These are phyloP conservation scores for Corniculantispora saksenae DNA, from an alignment of 2,329 filamentous ascomycete species.

Conservation along the genomic window DNA sequence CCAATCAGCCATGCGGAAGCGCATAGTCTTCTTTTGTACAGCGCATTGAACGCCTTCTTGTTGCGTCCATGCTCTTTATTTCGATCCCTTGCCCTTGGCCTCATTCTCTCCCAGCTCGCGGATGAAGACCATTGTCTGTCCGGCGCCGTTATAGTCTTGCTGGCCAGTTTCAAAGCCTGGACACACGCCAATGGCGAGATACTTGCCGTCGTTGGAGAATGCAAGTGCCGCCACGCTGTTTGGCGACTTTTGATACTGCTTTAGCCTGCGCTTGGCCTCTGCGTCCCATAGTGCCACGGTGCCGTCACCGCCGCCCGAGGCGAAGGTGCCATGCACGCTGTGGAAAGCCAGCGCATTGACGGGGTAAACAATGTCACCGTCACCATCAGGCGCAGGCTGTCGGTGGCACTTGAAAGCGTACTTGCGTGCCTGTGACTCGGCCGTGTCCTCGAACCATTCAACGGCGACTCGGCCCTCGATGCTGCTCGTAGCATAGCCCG, in stretches of 20 bases:
- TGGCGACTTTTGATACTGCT: slow-evolving; percentile 83
- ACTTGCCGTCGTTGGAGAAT: slow-evolving; percentile 76
- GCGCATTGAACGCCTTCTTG: not conserved
- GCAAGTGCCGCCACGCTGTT: slow-evolving; percentile 75
- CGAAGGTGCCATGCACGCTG: slow-evolving; percentile 79
- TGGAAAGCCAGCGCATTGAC: slow-evolving; percentile 91
- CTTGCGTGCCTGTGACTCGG: slow-evolving; percentile 85
- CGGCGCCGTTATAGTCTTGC: slow-evolving; percentile 73
- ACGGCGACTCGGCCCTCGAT: slow-evolving; percentile 96
- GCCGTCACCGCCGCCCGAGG: slow-evolving; percentile 84
- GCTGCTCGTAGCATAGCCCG: slow-evolving; percentile 85
- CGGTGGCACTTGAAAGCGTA: slow-evolving; percentile 99
- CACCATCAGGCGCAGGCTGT: slow-evolving; percentile 64
- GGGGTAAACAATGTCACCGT: slow-evolving; percentile 81
- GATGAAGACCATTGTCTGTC: slow-evolving; percentile 75
- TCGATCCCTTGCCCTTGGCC: slow-evolving; percentile 79
- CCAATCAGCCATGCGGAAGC: not conserved
- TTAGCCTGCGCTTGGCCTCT: slow-evolving; percentile 83
- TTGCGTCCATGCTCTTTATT: slow-evolving; percentile 42
- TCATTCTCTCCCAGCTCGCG: slow-evolving; percentile 85
- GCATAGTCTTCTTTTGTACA: not conserved
- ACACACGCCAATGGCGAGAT: slow-evolving; percentile 77
- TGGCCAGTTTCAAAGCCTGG: slow-evolving; percentile 87
- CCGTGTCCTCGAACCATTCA: slow-evolving; percentile 93
- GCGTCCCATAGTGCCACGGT: slow-evolving; percentile 94